phyloP scores from a whole-genome alignment of 2,329 filamentous ascomycete genomes.

The Fusarium newnesense region DNA sequence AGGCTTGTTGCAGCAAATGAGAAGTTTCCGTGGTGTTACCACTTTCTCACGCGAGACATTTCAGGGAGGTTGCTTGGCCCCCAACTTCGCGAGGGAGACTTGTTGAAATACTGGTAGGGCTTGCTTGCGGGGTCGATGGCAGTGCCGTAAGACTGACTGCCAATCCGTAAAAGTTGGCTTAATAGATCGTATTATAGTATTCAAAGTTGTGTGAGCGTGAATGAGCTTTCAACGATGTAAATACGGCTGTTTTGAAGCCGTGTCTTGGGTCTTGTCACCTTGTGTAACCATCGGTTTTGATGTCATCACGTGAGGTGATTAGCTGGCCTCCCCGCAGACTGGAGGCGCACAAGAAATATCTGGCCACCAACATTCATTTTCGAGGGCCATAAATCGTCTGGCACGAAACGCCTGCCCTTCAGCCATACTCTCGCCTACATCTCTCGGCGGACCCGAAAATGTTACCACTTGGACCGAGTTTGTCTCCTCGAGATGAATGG shows the following conservation, averaged over 20 bases:
- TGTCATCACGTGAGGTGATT: not conserved
- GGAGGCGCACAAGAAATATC: not conserved
- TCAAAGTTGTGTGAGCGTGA: accelerated
- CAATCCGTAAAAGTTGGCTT: accelerated
- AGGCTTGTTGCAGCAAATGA: not conserved
- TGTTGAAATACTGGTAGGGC: not conserved
- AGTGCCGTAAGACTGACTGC: not conserved
- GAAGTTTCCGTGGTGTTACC: not conserved
- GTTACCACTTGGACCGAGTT: too few relatives aligned
- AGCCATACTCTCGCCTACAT: not conserved
- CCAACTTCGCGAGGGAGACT: not conserved
- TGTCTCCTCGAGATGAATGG: not conserved
- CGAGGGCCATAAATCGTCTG: not conserved
- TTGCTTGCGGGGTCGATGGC: not conserved
- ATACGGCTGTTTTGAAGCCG: not conserved
- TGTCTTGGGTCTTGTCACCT: not conserved
- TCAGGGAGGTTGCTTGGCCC: not conserved
- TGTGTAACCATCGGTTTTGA: not conserved
- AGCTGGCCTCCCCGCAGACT: not conserved
- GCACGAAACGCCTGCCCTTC: not conserved
- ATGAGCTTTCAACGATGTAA: not conserved
- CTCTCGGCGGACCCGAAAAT: not conserved
- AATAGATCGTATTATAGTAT: accelerated
- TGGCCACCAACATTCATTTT: not conserved
- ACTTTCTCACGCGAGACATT: not conserved